These are phyloP conservation scores for Primulina huaijiensis DNA, from an alignment of 257 asterid genomes.

Conservation along the genomic window DNA sequence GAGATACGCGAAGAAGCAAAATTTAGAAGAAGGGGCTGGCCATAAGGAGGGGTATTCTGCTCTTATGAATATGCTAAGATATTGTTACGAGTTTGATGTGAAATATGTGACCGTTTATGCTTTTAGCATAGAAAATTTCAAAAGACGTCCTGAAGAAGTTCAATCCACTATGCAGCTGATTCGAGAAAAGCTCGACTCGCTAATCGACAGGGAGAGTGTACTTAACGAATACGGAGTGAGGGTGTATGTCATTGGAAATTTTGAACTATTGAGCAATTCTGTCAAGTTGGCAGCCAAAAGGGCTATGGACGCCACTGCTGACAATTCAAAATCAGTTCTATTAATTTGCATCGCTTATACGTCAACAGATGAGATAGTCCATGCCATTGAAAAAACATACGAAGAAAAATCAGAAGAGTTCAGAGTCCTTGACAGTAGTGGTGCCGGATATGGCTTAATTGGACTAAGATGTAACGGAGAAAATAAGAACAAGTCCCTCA, in stretches of 20 bases:
- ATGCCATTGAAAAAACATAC: constrained; percentile 57
- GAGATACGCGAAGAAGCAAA: constrained; percentile 58
- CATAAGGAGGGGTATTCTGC: constrained; percentile 54
- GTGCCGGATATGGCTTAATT: constrained; percentile 23
- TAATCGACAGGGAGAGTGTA: constrained; percentile 52
- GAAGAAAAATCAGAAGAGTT: constrained; percentile 37
- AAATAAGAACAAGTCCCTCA: constrained; percentile 23
- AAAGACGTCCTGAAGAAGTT: constrained; percentile 75
- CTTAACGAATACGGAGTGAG: constrained; percentile 62
- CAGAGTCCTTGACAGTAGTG: constrained; percentile 19
- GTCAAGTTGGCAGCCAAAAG: constrained; percentile 60
- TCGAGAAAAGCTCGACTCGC: constrained; percentile 62
- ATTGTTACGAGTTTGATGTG: constrained; percentile 63
- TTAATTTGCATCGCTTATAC: constrained; percentile 79
- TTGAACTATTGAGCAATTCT: constrained; percentile 55
- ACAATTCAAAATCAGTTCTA: constrained; percentile 52
- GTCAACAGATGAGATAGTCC: constrained; percentile 70
- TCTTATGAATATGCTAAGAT: constrained; percentile 58
- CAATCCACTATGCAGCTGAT: constrained; percentile 68
- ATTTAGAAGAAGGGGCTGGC: constrained; percentile 54
- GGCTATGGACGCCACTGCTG: constrained; percentile 62
- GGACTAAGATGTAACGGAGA: constrained; percentile 25
- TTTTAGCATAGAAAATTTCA: constrained; percentile 82
- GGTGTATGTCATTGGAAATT: constrained; percentile 60
- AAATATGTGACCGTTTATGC: constrained; percentile 63